A percentile compares a stretch with the other conserved stretches of the same genome.
Evolutionary conservation across 2,329 filamentous ascomycete species (phyloP).

Genomic region (Hypoxylon sp.): DNA sequence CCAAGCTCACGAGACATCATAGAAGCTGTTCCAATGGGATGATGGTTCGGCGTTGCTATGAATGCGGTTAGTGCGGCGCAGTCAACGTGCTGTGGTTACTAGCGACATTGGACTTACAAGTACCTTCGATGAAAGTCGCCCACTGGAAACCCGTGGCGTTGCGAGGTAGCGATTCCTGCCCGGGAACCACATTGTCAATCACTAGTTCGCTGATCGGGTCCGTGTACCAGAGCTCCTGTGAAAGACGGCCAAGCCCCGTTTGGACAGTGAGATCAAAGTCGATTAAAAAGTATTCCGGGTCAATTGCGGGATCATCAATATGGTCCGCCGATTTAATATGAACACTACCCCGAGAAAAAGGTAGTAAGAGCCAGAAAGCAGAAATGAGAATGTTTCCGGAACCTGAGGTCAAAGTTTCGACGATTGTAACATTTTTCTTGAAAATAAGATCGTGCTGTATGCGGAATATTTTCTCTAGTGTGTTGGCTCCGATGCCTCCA

Average conservation of each 20-base stretch:
- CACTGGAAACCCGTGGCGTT: conserved; percentile 54
- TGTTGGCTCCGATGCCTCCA: conserved; percentile 51
- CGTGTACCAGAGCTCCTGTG: conserved; percentile 54
- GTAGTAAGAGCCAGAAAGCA: conserved; percentile 58
- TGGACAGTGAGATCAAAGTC: conserved; percentile 57
- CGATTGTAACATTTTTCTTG: conserved; percentile 60
- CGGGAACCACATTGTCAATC: conserved; percentile 43
- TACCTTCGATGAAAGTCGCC: conserved; percentile 43
- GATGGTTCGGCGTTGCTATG: conserved; percentile 58
- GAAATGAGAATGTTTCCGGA: conserved; percentile 55
- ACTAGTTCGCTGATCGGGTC: conserved; percentile 48
- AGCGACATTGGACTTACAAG: conserved; percentile 26
- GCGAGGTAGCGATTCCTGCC: conserved; percentile 46
- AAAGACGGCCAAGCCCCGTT: conserved; percentile 52
- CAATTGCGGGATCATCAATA: conserved; percentile 56
- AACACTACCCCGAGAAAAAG: conserved; percentile 60
- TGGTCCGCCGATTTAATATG: conserved; percentile 58
- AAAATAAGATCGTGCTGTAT: conserved; percentile 67
- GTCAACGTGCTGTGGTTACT: background rate
- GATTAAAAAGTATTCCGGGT: conserved; percentile 56
- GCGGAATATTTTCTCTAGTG: conserved; percentile 59
- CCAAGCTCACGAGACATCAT: conserved; percentile 67
- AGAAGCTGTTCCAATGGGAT: conserved; percentile 64
- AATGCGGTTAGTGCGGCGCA: conserved; percentile 11
- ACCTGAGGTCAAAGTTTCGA: conserved; percentile 61